Conservation (phyloP, 768 basidiomycete species). For the Russula griseocarnosa region DNA sequence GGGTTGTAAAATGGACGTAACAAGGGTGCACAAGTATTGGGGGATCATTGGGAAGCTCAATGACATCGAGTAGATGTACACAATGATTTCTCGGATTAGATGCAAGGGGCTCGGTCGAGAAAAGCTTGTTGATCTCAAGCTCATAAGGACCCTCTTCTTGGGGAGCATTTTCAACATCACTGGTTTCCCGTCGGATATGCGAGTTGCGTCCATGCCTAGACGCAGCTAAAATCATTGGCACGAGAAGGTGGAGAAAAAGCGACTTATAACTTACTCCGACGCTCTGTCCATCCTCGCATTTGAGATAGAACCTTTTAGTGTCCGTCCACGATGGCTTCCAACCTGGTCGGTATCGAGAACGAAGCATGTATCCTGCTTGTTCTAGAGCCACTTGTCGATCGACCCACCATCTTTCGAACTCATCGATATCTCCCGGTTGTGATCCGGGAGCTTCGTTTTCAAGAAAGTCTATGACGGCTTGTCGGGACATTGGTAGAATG, state of each 20-base stretch:
- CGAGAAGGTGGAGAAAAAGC: background rate
- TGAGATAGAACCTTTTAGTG: background rate
- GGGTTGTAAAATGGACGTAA: conserved; percentile 33
- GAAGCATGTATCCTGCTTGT: conserved; percentile 16
- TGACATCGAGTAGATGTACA: conserved; percentile 30
- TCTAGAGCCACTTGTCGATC: background rate
- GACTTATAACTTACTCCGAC: background rate
- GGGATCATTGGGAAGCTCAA: conserved; percentile 27
- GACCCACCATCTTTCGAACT: conserved; percentile 8
- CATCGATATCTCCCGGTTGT: background rate
- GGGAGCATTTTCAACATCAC: conserved; percentile 21
- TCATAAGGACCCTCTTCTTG: conserved; percentile 13
- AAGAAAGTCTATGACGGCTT: background rate
- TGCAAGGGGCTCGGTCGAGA: conserved; percentile 25
- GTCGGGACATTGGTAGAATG: background rate
- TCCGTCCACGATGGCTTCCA: conserved; percentile 18
- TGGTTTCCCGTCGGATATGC: conserved; percentile 11
- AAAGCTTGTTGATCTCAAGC: conserved; percentile 7
- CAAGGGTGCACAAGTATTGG: conserved; percentile 36
- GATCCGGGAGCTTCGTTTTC: background rate
- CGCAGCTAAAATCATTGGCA: background rate
- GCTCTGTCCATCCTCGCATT: conserved; percentile 5
- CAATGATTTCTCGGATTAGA: conserved; percentile 34
- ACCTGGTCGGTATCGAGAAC: conserved; percentile 15
- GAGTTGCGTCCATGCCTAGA: conserved; percentile 21